Percentiles rank a stretch among this genome's conserved stretches.
phyloP scores from a whole-genome alignment of 306 rosid genomes.

The Ceratonia siliqua region DNA sequence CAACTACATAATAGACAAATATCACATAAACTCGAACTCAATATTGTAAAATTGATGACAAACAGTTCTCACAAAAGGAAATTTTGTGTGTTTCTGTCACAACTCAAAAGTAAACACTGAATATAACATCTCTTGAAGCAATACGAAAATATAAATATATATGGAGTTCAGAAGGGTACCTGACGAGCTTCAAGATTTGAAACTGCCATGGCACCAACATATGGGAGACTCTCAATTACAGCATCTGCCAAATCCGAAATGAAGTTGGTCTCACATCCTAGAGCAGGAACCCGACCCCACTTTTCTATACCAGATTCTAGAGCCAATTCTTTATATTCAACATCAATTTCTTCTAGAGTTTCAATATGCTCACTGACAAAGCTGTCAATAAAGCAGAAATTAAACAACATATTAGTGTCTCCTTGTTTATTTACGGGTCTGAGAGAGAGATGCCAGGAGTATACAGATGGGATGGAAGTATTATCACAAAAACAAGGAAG shows the following conservation, averaged over 20 bases:
- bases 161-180: constrained; percentile 46
- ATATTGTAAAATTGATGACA: too few relatives aligned
- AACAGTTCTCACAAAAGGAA: neutral
- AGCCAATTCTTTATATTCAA: constrained; percentile 96
- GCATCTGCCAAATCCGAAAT: constrained; percentile 98
- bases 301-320: constrained; percentile 81
- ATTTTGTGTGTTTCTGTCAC: neutral
- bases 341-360: constrained; percentile 97
- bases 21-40: too few relatives aligned
- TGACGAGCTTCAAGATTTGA: constrained; percentile 98
- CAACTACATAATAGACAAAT: neutral
- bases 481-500: neutral
- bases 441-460: constrained; percentile 11
- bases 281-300: constrained; percentile 99
- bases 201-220: constrained; percentile 99
- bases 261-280: constrained; percentile 93
- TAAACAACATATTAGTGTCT: neutral
- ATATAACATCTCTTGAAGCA: constrained; percentile 9
- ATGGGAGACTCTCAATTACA: constrained; percentile 93
- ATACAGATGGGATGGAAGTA: neutral
- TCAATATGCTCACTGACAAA: constrained; percentile 99
- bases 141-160: neutral
- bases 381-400: constrained; percentile 58
- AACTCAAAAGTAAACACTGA: neutral
- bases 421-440: neutral